These are phyloP conservation scores for Trebouxia sp. DNA, from an alignment of 139 green algal genomes.

Conservation along the genomic window DNA sequence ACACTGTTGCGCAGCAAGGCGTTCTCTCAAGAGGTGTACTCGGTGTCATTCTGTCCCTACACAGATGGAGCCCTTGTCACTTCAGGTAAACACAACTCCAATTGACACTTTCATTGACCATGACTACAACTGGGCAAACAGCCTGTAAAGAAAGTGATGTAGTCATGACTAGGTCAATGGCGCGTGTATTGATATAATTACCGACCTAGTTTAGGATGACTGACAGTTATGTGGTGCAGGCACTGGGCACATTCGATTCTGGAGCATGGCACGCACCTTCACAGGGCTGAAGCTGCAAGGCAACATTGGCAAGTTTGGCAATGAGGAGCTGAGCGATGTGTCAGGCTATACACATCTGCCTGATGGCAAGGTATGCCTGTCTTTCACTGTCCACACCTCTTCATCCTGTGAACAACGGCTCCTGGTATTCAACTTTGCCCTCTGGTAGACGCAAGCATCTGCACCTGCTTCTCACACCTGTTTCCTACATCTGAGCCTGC, in stretches of 20 bases:
- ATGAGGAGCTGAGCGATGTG: conserved; percentile 75
- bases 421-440: too few species aligned
- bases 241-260: conserved; percentile 87
- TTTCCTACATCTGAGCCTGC: too few species aligned
- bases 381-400: background rate
- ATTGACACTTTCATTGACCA: too few species aligned
- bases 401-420: too few species aligned
- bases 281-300: conserved; percentile 91
- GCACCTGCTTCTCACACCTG: too few species aligned
- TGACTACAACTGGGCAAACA: too few species aligned
- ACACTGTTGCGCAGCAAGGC: conserved; percentile 79
- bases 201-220: background rate
- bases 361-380: conserved; percentile 61
- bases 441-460: too few species aligned
- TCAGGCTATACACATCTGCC: conserved; percentile 76
- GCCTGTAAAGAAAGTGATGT: too few species aligned
- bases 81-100: conserved; percentile 38
- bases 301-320: conserved; percentile 79
- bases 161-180: too few species aligned
- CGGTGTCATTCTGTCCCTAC: conserved; percentile 67
- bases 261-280: conserved; percentile 86
- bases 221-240: background rate
- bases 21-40: conserved; percentile 77
- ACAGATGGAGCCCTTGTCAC: conserved; percentile 68
- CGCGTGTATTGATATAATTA: too few species aligned